phyloP scores from a whole-genome alignment of 208 protist genomes.

The Crithidia brevicula region DNA sequence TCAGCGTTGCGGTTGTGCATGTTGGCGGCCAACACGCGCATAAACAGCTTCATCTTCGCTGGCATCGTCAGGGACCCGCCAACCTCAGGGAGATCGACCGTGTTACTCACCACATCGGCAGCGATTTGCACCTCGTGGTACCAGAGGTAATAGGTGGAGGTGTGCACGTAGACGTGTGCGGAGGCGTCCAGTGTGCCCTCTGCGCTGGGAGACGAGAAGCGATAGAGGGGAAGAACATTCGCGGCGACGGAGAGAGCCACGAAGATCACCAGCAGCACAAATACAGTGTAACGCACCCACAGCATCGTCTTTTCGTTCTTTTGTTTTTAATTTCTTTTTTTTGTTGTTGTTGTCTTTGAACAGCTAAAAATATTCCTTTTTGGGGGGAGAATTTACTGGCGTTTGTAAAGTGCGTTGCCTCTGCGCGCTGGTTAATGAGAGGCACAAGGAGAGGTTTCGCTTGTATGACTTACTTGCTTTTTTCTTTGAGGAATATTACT shows the following conservation, averaged over 20 bases:
- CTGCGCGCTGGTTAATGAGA: too few relatives aligned
- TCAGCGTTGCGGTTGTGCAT: too few relatives aligned
- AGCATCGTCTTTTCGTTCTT: neutral
- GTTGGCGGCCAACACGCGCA: neutral
- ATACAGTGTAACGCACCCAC: conserved; percentile 7
- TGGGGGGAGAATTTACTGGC: too few relatives aligned
- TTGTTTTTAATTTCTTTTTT: neutral
- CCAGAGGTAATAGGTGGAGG: conserved; percentile 11
- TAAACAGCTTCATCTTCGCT: neutral
- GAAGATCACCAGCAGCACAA: neutral
- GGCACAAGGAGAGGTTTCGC: too few relatives aligned
- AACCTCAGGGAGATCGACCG: neutral
- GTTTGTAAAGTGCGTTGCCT: too few relatives aligned
- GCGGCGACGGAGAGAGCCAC: neutral
- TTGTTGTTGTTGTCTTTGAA: neutral
- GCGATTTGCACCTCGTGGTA: conserved; percentile 9
- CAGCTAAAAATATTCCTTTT: neutral
- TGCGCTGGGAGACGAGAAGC: neutral
- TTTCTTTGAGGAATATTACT: too few relatives aligned
- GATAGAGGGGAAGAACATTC: conserved; percentile 2
- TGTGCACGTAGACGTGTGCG: neutral
- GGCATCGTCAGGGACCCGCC: neutral
- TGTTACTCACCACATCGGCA: neutral
- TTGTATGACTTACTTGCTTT: too few relatives aligned
- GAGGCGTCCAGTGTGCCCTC: neutral